Base-by-base conservation (phyloP, 352 stramenopile genomes). In the Halophytophthora batemanensis region DNA sequence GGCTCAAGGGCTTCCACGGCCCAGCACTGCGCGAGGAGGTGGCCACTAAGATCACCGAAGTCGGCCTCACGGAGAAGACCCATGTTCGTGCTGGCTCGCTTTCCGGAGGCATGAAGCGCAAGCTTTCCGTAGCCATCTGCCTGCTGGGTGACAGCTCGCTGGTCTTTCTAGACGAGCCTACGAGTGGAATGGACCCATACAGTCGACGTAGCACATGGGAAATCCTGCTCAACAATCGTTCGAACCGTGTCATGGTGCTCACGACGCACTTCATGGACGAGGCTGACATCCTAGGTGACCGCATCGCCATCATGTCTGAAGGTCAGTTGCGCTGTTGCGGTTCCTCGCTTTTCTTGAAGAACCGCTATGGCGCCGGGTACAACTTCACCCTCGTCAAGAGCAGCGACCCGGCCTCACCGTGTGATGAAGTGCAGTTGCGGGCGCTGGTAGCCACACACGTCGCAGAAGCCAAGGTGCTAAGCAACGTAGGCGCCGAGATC, bases 151-250 rank as follows among this genome's bases (percentile, higher is more conserved):
- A 96, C 56, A 87, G 76, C 49, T 93, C 95, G 40, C 66, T 96
- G 28, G 77, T 96, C 31, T 92, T 96, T 22, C 61, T 97, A 42
- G 87, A 98, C 45, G 90, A 98, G 45, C 95, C 95, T 10, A 98
- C 95, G 12, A 87, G 74, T 3, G 96, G 95, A 2, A 98, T 99
- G 90, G 96, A 99, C 56, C 93, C 94, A 14, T 98, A 97, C 66
- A 93, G 71, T 23, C 79, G 96, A 35, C 75, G 96, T 6, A 96
- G 95, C 66, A 98, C 89, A 21, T 99, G 96, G 96, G 88, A 98
- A 42, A 69, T 98, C 35, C 61, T 97, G 22, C 81, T 92, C 46
- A 73, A 80, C 59, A 76, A 96, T 50, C 61, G 91, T 43, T 65
- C 84, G 8, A 73, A 85, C 44, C 69, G 90, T 8, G 86, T 96